Base-by-base conservation (phyloP, 2,329 filamentous ascomycete species). In the Sporothrix luriei region DNA sequence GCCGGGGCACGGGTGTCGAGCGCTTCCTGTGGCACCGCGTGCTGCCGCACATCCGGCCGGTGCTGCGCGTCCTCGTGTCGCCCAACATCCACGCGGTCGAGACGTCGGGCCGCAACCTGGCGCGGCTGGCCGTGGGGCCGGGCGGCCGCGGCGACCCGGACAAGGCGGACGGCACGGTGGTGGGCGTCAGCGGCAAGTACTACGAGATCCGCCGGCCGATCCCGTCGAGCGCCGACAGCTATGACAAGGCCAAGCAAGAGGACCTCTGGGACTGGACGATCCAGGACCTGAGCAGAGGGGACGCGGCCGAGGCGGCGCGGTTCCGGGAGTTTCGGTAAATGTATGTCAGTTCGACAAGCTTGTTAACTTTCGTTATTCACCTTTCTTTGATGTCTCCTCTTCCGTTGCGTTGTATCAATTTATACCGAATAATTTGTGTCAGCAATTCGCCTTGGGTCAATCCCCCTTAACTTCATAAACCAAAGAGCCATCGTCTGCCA, bases 241-340 rank as follows among this genome's bases (percentile, higher is more conserved):
- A 82, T 70, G 77, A 81, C 64, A 75, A 78, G 74, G 72, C 68
- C 29, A 82, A 83, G 73, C 83, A 85, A 74, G 80, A 85, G 19
- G 82, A 84, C 72, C 71, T 84, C 43, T 84, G 81, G 81, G 68
- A 75, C 29, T 85, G 83, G 83, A 85, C 82, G 11, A 74, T 83
- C 16, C 76, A 77, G 40, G 75, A 73, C 70, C 68, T 79, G 43
- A 75, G 76, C 80, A 83, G 72, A 29, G 70, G 67, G 4, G 49
- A 69, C 29, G 61, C 61, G 0, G 26, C 26, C 24, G 48, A 55
- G 26, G 51, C 67, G 62, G 62, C 62, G 0, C 52, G 62, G 14
- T 71, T 71, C 55, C 61, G 62, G 9, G 68, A 26, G 43, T 49
- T 69, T 43, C 52, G 43, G 38, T 69, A 66, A 26, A 6, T 4